Conservation (phyloP, 441 rosid genomes). For the Theobroma grandiflorum region DNA sequence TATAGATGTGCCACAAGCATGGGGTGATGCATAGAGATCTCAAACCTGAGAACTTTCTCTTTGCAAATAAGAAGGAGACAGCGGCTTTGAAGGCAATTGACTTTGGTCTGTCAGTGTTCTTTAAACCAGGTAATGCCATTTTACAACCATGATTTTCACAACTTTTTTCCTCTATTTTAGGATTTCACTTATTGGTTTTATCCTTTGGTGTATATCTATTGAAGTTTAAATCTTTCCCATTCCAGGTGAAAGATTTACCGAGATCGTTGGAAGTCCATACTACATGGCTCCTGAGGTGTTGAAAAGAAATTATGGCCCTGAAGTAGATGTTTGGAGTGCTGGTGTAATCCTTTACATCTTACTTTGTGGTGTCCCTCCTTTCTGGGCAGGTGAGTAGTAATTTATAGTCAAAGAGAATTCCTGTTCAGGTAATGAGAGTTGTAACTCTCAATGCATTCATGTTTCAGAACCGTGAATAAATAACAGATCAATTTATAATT, state of each 20-base stretch:
- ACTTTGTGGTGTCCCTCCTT: slow-evolving; percentile 78
- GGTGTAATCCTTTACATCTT: slow-evolving; percentile 81
- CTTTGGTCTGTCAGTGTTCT: slow-evolving; percentile 78
- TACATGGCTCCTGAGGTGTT: slow-evolving; percentile 90
- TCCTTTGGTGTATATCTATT: slow-evolving; percentile 12
- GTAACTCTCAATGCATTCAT: neutral
- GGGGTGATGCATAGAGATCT: slow-evolving; percentile 78
- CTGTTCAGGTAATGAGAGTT: neutral
- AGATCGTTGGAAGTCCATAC: slow-evolving; percentile 82
- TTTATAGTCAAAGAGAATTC: neutral
- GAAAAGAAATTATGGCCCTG: slow-evolving; percentile 70
- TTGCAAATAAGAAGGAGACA: slow-evolving; percentile 74
- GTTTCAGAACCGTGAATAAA: neutral
- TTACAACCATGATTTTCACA: neutral
- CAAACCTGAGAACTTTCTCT: slow-evolving; percentile 75
- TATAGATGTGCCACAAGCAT: slow-evolving; percentile 69
- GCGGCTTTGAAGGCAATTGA: slow-evolving; percentile 73
- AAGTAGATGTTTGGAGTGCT: slow-evolving; percentile 85
- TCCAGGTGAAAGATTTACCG: slow-evolving; percentile 66
- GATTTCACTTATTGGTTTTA: slow-evolving; percentile 15
- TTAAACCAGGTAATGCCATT: slow-evolving; percentile 66
- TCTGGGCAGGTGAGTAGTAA: slow-evolving; percentile 75
- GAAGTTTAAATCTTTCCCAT: slow-evolving; percentile 17
- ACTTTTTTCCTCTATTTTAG: neutral
- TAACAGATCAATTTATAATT: neutral